Evolutionary conservation across 352 stramenopile genomes (phyloP), one percentile per base, ranked within the genome.

Genomic region (Globisporangium recalcitrans): DNA sequence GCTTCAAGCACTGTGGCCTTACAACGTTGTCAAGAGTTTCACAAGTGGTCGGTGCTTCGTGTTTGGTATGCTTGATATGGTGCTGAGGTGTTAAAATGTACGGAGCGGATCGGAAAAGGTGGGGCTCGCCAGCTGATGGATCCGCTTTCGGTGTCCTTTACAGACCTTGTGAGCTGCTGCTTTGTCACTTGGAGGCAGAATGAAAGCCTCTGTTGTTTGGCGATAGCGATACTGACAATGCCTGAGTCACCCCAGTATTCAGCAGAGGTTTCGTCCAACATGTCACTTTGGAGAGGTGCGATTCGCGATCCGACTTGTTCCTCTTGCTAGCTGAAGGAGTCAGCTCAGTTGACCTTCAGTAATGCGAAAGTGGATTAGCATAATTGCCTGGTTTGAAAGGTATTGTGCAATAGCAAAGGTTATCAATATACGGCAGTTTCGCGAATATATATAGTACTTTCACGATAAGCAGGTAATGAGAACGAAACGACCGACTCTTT

Each of bases 71-170:
- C 1, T 1, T 13, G 6, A 4, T 11, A 14, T 58, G 21, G 27
- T 47, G 21, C 52, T 32, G 32, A 11, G 11, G 27, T 44, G 19
- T 9, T 4, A 21, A n/a, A 27, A 34, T 16, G 27, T 60, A 40
- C 54, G 54, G 54, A 38, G 36, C 34, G 36, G 14, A 19, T 51
- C 4, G 34, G 54, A 52, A 60, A 51, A 60, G 54, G 54, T 40
- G 54, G 36, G 54, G 24, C 14, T 34, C n/a, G 19, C 54, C 54
- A 60, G 24, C 54, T 60, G 54, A 36, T 60, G 54, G 54, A 52
- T 46, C 32, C 21, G 21, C 14, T 48, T 51, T 46, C 22, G 54
- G 22, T 47, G 36, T 11, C 54, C 54, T 60, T 52, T 60, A 60
- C 54, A n/a, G 38, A 46, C 38, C 16, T 1, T 16, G 8, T 46